phyloP scores from a whole-genome alignment of 768 basidiomycete species.

The Termitomyces sp. region DNA sequence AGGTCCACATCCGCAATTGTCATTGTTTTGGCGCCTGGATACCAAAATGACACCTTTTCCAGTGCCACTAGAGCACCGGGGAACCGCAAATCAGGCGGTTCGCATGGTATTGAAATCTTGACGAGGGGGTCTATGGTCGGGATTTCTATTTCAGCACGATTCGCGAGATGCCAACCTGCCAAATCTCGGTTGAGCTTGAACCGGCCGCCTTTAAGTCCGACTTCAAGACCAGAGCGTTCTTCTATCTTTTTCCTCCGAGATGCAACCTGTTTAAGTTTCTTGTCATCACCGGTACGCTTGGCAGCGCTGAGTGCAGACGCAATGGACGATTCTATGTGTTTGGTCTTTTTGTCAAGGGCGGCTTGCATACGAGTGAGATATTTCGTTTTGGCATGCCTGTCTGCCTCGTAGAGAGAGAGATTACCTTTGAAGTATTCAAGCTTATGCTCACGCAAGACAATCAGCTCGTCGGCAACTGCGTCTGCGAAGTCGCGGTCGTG shows the following conservation, averaged over 20 bases:
- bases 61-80: constrained; percentile 18
- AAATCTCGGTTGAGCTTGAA: constrained; percentile 57
- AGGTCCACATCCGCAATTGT: constrained; percentile 16
- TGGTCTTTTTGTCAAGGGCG: constrained; percentile 26
- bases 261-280: constrained; percentile 44
- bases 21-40: constrained; percentile 16
- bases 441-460: constrained; percentile 48
- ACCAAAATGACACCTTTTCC: constrained; percentile 17
- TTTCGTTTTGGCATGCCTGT: constrained; percentile 38
- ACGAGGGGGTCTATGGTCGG: constrained; percentile 31
- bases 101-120: constrained; percentile 23
- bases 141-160: constrained; percentile 33
- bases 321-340: constrained; percentile 49
- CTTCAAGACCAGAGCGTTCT: constrained; percentile 30
- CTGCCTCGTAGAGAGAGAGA: constrained; percentile 42
- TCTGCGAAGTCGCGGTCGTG: constrained; percentile 64
- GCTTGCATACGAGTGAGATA: constrained; percentile 39
- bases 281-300: constrained; percentile 57
- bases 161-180: constrained; percentile 32
- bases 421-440: constrained; percentile 55
- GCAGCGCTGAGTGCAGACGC: constrained; percentile 43
- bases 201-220: constrained; percentile 33
- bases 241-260: constrained; percentile 54
- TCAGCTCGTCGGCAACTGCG: constrained; percentile 51
- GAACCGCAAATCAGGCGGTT: constrained; percentile 19